Evolutionary conservation across 2,329 filamentous ascomycete species (phyloP).

Genomic region (Fusarium nodosum): DNA sequence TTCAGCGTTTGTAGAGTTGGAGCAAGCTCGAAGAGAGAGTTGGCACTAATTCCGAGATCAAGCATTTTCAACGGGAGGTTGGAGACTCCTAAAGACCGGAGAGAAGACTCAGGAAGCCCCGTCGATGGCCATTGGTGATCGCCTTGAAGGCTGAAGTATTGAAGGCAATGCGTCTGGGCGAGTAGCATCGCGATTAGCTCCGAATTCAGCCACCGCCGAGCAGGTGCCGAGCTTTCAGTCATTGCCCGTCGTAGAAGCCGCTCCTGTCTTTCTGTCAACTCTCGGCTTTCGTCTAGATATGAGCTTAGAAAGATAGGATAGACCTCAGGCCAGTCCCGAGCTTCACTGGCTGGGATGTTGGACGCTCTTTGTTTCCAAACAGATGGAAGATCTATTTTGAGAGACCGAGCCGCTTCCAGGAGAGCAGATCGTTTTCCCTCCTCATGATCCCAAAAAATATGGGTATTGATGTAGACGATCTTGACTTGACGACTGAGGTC

Average conservation of each 20-base stretch:
- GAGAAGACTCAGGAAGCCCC: not conserved
- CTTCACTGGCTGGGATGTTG: not conserved
- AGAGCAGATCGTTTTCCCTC: not conserved
- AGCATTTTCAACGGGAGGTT: not conserved
- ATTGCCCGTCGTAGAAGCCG: not conserved
- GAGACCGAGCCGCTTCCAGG: not conserved
- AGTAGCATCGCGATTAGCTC: not conserved
- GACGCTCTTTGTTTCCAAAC: not conserved
- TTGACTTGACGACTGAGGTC: not conserved
- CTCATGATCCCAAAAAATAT: accelerated
- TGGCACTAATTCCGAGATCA: not conserved
- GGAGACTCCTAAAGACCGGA: not conserved
- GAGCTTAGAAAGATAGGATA: not conserved
- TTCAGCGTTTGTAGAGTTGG: not conserved
- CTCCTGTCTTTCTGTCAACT: not conserved
- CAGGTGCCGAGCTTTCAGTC: not conserved
- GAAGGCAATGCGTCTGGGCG: not conserved
- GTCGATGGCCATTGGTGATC: not conserved
- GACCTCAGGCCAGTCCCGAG: not conserved
- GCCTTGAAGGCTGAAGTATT: not conserved
- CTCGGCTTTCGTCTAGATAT: not conserved
- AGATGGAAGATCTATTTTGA: not conserved
- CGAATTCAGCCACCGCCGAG: not conserved
- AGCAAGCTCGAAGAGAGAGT: not conserved
- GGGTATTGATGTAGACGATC: not conserved